Conservation (phyloP, 2,329 filamentous ascomycete genomes). For the Claviceps arundinis region DNA sequence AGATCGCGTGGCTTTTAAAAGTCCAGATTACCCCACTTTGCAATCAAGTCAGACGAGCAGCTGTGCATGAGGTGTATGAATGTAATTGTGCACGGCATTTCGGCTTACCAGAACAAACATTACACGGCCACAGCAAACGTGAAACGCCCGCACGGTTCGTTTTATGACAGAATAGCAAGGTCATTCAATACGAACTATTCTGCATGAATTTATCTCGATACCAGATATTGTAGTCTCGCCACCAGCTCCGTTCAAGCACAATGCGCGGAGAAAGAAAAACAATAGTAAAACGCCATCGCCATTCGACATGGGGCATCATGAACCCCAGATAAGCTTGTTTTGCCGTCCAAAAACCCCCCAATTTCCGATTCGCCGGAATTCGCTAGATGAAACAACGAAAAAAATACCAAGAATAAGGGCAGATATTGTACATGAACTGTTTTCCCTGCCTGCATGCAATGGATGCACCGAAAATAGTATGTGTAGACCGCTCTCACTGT, state of each 20-base stretch:
- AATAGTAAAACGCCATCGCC: background rate
- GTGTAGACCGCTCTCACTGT: background rate
- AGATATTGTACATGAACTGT: too few relatives aligned
- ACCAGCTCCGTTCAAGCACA: background rate
- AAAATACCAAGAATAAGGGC: background rate
- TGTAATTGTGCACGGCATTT: too few relatives aligned
- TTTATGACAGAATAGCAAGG: too few relatives aligned
- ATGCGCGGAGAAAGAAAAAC: background rate
- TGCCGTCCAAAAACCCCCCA: background rate
- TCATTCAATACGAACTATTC: too few relatives aligned
- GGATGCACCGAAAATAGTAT: background rate
- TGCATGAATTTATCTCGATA: background rate
- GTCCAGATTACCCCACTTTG: background rate
- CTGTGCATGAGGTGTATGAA: background rate
- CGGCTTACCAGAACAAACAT: background rate
- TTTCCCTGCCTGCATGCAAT: too few relatives aligned
- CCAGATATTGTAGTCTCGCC: slow-evolving; percentile 2
- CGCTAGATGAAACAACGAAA: background rate
- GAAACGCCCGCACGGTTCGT: background rate
- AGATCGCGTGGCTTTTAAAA: background rate
- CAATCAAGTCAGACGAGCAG: background rate
- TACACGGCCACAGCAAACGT: background rate
- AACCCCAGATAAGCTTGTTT: background rate
- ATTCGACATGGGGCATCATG: background rate
- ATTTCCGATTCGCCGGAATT: background rate